Conservation (phyloP, 108 stramenopile genomes). For the Fragilaria crotonensis region DNA sequence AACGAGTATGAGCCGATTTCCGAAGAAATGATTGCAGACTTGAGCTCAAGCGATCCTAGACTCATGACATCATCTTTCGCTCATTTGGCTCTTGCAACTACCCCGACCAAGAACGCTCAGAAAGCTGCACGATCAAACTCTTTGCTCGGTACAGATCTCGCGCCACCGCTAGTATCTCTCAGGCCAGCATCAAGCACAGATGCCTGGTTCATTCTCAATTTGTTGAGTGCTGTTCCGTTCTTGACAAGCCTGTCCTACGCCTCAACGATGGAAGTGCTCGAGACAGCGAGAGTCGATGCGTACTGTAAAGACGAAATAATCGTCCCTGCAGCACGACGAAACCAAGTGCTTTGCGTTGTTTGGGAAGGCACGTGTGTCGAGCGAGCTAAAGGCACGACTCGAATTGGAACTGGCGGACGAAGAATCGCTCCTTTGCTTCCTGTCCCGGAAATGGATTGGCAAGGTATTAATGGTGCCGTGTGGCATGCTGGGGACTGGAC, state of each 20-base stretch:
- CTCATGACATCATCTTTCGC: neutral
- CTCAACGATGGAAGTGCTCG: slow-evolving; percentile 67
- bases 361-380: slow-evolving; percentile 72
- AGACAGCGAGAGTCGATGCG: slow-evolving; percentile 54
- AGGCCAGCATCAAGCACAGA: slow-evolving; percentile 66
- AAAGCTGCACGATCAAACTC: slow-evolving; percentile 4
- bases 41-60: neutral
- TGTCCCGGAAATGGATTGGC: neutral
- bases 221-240: slow-evolving; percentile 65
- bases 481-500: slow-evolving; percentile 84
- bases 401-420: neutral
- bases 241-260: slow-evolving; percentile 58
- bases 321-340: slow-evolving; percentile 26
- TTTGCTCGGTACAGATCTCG: neutral
- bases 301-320: slow-evolving; percentile 41
- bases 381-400: slow-evolving; percentile 7
- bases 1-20: slow-evolving; percentile 1
- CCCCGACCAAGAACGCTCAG: neutral
- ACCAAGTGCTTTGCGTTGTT: slow-evolving; percentile 51
- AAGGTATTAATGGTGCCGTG: slow-evolving; percentile 10
- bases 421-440: neutral
- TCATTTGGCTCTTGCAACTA: neutral
- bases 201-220: slow-evolving; percentile 74
- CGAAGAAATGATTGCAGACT: neutral
- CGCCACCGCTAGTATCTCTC: slow-evolving; percentile 48